Evolutionary conservation across 352 stramenopile genomes (phyloP).

Genomic region (Globisporangium spiculum): DNA sequence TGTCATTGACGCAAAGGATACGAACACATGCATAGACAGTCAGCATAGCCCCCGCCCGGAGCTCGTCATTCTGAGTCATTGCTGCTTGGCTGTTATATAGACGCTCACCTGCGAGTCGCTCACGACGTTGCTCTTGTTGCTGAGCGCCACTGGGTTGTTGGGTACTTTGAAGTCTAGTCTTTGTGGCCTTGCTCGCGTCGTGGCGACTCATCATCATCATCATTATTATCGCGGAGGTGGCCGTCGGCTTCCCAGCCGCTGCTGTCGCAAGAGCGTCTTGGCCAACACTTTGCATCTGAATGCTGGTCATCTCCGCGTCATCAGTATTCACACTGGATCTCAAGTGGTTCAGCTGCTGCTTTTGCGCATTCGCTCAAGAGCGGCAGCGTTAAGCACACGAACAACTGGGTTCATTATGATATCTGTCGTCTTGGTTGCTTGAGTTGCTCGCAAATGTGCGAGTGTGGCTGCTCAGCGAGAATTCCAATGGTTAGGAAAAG

Average conservation of each 20-base stretch:
- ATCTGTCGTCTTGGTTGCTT: not conserved
- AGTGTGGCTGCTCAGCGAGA: not conserved
- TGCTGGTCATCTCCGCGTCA: constrained; percentile 1
- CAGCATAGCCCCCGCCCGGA: not conserved
- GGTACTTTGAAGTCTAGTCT: not conserved
- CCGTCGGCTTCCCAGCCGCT: not conserved
- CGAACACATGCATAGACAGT: not conserved
- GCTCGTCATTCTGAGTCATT: not conserved
- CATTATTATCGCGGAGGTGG: not conserved
- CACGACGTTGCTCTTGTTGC: constrained; percentile 3
- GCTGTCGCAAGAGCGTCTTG: not conserved
- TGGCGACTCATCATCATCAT: not conserved
- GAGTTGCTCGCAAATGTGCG: not conserved
- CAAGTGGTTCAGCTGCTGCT: not conserved
- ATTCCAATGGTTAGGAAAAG: not conserved
- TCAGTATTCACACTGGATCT: not conserved
- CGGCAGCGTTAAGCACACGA: not conserved
- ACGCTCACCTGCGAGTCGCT: constrained; percentile 1
- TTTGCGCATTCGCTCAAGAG: not conserved
- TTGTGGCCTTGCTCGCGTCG: not conserved
- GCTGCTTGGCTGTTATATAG: constrained; percentile 1
- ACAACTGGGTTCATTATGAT: not conserved
- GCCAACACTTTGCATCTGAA: constrained; percentile 12
- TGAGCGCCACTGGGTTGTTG: not conserved
- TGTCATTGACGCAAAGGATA: not conserved